A percentile compares a stretch with the other conserved stretches of the same genome.
Evolutionary conservation across 2,329 filamentous ascomycete genomes (phyloP).

Genomic region (Neofusicoccum ribis): DNA sequence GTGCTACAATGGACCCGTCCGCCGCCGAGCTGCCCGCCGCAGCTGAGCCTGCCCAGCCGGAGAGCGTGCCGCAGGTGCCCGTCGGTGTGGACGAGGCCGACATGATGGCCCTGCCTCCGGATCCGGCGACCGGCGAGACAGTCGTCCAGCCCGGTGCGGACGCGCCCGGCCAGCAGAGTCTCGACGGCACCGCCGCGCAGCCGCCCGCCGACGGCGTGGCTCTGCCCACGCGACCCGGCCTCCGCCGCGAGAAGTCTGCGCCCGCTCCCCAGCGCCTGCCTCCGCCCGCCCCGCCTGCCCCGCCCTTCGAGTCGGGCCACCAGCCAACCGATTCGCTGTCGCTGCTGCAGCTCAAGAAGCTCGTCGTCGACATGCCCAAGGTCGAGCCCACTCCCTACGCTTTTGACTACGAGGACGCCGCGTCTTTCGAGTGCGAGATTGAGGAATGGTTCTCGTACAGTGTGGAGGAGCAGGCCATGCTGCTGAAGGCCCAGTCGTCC

Average conservation of each 20-base stretch:
- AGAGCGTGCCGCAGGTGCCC: slow-evolving; percentile 34
- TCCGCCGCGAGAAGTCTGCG: slow-evolving; percentile 43
- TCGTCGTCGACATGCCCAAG: slow-evolving; percentile 47
- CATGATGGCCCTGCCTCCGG: slow-evolving; percentile 34
- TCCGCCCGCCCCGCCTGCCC: slow-evolving; percentile 40
- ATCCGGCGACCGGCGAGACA: slow-evolving; percentile 34
- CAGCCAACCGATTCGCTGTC: slow-evolving; percentile 47
- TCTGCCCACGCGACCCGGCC: slow-evolving; percentile 37
- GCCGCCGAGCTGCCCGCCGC: slow-evolving; percentile 4
- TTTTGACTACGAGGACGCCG: slow-evolving; percentile 61
- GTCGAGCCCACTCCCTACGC: slow-evolving; percentile 64
- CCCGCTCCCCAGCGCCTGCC: slow-evolving; percentile 45
- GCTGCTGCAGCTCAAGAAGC: slow-evolving; percentile 47
- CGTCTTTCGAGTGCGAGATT: slow-evolving; percentile 76
- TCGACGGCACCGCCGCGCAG: slow-evolving; percentile 23
- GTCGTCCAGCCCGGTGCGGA: slow-evolving; percentile 36
- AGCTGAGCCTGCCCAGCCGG: not conserved
- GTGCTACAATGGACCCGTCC: slow-evolving; percentile 17
- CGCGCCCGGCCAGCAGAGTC: slow-evolving; percentile 35
- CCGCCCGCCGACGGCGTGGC: slow-evolving; percentile 26
- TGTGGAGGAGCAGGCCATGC: slow-evolving; percentile 77
- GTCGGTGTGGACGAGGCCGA: slow-evolving; percentile 40
- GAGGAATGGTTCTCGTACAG: slow-evolving; percentile 98
- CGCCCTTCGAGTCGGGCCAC: slow-evolving; percentile 29
- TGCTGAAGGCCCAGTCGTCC: slow-evolving; percentile 71